Evolutionary conservation across 2,329 filamentous ascomycete genomes (phyloP), one percentile per base, ranked within the genome.

Genomic region (Aplosporella prunicola): DNA sequence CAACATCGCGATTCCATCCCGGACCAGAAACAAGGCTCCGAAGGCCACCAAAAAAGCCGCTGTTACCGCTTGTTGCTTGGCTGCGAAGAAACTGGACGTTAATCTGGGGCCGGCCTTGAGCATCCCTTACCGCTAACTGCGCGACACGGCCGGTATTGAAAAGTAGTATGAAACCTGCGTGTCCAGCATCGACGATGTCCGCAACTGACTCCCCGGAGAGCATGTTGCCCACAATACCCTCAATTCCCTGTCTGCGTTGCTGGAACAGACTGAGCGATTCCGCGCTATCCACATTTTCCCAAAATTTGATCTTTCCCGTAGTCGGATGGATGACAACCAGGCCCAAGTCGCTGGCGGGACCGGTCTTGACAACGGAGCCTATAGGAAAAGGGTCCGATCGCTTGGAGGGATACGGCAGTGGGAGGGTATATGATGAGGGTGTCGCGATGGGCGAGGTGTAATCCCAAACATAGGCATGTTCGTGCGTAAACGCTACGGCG

Each of bases 281-380:
- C 8, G 86, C 87, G 57, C 79, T 87, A 39, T 89, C 87, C 45
- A 96, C 83, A 25, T 86, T 93, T 57, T 96, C 91, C 87, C 91
- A 96, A 59, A 91, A 96, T 29, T 85, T 80, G 35, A 96, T 77
- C 58, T 80, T 88, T 35, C 91, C 91, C 32, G 72, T 87, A 13
- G 75, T 76, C 9, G 89, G 83, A 64, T 89, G 84, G 24, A 96
- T 72, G 24, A 95, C 74, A 18, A 98, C 76, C 24, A 98, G 71
- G 2, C 91, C 91, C 22, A 88, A 82, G 48, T 93, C 83, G 32
- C 77, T 76, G 4, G 80, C 79, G 9, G 82, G 79, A 5, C 84
- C 82, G 33, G 82, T 80, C 0, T 83, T 80, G 5, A 95, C 80
- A 35, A 98, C 72, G 13, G 83, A 76, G 37, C 86, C 91, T 25